Conservation (phyloP, 495 filamentous ascomycete species). For the Xylaria curta region DNA sequence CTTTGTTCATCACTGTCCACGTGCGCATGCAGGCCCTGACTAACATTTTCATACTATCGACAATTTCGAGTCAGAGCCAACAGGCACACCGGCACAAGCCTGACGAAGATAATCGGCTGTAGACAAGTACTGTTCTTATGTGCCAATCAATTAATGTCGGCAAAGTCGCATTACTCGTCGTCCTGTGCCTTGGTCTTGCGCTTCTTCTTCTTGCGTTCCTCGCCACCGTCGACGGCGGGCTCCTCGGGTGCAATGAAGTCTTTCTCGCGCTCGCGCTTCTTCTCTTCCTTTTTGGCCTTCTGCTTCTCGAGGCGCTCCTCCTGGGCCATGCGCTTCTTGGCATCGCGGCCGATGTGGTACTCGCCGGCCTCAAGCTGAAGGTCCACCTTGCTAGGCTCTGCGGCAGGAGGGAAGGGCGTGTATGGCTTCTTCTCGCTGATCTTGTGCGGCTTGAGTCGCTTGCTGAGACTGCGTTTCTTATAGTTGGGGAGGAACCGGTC, state of each 20-base stretch:
- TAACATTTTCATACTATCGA: not conserved
- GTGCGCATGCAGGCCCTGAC: not conserved
- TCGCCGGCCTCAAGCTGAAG: conserved; percentile 97
- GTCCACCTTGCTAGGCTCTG: conserved; percentile 85
- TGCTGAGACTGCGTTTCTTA: conserved; percentile 91
- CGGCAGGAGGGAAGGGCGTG: conserved; percentile 72
- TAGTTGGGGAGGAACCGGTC: conserved; percentile 96
- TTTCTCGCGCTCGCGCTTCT: conserved; percentile 81
- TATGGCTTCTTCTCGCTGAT: conserved; percentile 95
- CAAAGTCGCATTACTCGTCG: conserved; percentile 26
- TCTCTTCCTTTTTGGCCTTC: conserved; percentile 84
- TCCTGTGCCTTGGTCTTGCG: conserved; percentile 61
- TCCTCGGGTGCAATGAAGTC: conserved; percentile 89
- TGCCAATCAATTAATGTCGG: not conserved
- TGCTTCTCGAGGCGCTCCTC: conserved; percentile 82
- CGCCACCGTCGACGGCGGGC: conserved; percentile 36
- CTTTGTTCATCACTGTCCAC: not conserved
- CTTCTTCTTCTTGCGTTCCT: conserved; percentile 67
- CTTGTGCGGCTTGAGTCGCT: conserved; percentile 81
- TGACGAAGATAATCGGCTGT: not conserved
- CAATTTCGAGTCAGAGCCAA: not conserved
- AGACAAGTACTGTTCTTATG: not conserved
- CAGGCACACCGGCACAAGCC: not conserved
- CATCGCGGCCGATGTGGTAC: conserved; percentile 92
- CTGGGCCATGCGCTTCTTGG: conserved; percentile 81